These are phyloP conservation scores for Solanum aculeatissimum DNA, from an alignment of 305 asterid genomes.

Conservation along the genomic window DNA sequence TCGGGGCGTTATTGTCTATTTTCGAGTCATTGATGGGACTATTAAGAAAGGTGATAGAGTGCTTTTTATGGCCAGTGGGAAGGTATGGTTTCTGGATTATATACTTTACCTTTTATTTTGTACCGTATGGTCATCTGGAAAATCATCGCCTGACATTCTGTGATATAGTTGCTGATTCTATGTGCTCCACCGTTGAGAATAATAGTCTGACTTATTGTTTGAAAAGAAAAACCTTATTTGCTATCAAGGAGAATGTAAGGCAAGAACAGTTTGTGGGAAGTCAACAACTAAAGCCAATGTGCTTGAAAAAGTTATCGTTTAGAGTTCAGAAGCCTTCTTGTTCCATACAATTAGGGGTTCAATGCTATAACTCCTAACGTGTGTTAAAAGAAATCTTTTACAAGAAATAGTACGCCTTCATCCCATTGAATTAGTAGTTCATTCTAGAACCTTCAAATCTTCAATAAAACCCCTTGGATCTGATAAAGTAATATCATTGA, in stretches of 20 bases:
- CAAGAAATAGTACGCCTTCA: not conserved
- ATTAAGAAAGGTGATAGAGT: constrained; percentile 80
- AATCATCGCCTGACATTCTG: not conserved
- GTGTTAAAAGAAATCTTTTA: not conserved
- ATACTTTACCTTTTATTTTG: not conserved
- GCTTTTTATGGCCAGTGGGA: constrained; percentile 91
- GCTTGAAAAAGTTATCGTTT: not conserved
- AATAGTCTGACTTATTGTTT: not conserved
- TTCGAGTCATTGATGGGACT: constrained; percentile 89
- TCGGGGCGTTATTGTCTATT: constrained; percentile 94
- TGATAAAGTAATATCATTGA: not conserved
- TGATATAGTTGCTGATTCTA: not conserved
- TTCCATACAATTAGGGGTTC: not conserved
- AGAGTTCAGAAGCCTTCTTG: not conserved
- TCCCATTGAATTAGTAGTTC: not conserved
- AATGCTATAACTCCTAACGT: not conserved
- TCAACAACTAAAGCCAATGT: not conserved
- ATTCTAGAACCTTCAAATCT: not conserved
- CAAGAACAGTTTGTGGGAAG: not conserved
- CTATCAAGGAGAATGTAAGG: not conserved
- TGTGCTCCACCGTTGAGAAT: not conserved
- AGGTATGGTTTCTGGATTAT: constrained; percentile 31
- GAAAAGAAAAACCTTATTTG: not conserved
- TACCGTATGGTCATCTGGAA: not conserved
- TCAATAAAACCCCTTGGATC: not conserved